Conservation (phyloP, 2,329 filamentous ascomycete species). For the Neonectria neomacrospora region DNA sequence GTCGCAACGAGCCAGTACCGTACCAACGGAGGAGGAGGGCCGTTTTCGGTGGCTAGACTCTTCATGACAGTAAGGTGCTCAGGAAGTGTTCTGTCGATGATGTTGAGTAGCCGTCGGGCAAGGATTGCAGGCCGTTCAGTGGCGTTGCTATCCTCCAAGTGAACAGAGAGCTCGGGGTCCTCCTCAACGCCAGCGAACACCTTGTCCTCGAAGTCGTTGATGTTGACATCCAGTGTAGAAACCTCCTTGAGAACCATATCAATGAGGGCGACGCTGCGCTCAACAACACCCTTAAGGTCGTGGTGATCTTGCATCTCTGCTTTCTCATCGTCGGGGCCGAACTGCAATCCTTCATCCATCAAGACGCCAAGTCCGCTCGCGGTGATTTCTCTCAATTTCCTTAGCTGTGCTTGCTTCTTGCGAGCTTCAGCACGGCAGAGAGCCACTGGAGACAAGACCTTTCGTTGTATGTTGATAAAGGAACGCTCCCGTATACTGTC, state of each 20-base stretch:
- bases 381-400: constrained; percentile 79
- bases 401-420: constrained; percentile 77
- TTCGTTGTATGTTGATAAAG: constrained; percentile 74
- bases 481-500: constrained; percentile 80
- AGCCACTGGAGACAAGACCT: constrained; percentile 82
- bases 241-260: constrained; percentile 83
- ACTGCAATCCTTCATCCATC: constrained; percentile 84
- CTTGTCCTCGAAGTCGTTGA: constrained; percentile 72
- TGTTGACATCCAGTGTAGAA: constrained; percentile 69
- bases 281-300: constrained; percentile 77
- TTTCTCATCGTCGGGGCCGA: constrained; percentile 70
- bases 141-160: constrained; percentile 58
- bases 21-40: constrained; percentile 78
- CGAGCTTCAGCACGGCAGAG: constrained; percentile 79
- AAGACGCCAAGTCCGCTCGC: constrained; percentile 88
- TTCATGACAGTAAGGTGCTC: constrained; percentile 70
- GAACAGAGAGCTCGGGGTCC: constrained; percentile 67
- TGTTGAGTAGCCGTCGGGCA: constrained; percentile 72
- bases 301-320: constrained; percentile 60
- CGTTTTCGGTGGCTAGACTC: constrained; percentile 70
- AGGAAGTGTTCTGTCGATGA: constrained; percentile 77
- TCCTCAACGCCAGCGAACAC: constrained; percentile 72
- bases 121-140: constrained; percentile 67
- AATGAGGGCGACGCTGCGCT: constrained; percentile 85
- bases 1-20: constrained; percentile 90